Evolutionary conservation across 106 monocot species (phyloP), one percentile per base, ranked within the genome.

Genomic region (Vanilla planifolia): DNA sequence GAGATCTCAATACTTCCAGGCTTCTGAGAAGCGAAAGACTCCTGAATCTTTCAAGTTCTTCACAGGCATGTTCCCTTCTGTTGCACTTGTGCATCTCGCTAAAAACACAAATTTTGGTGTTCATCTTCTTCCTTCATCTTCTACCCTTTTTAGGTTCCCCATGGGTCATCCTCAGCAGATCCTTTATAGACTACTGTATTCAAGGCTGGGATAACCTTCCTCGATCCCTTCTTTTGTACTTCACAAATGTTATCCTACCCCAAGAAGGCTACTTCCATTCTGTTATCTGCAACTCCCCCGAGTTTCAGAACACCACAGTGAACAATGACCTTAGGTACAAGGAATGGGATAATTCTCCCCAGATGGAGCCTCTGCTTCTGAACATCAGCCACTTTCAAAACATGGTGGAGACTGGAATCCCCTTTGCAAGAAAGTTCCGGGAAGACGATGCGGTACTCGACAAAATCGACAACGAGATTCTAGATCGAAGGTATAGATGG

Each of bases 121-220:
- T 46, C 51, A n/a, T 48, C 43, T 22, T 33, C 2, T 7, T 25
- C 23, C n/a, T 33, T 58, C 6, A 8, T 32, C n/a, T 8, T 16
- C 15, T 15, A 30, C 32, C 53, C n/a, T n/a, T 33, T 43, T 61
- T 79, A 93, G 92, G 92, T 66, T 88, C 92, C 13, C 88, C 88
- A 17, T 93, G 92, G 92, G 81, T 93, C 1, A 85, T 81, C 67
- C 71, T 85, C n/a, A 85, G 74, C 45, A 33, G 85, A 32, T 43
- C 71, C 37, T 85, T 85, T 40, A 34, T 81, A 22, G 74, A 81
- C 32, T 81, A 81, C 55, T 77, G 77, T 50, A 73, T 81, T 21
- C 8, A 74, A 14, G 80, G 85, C 48, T 85, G 77, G 75, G 81
- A 85, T 28, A 85, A 85, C 44, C 77, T 85, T 3, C 85, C 85